Evolutionary conservation across 75 land plant genomes (phyloP).

Genomic region (Selaginella tamariscina): DNA sequence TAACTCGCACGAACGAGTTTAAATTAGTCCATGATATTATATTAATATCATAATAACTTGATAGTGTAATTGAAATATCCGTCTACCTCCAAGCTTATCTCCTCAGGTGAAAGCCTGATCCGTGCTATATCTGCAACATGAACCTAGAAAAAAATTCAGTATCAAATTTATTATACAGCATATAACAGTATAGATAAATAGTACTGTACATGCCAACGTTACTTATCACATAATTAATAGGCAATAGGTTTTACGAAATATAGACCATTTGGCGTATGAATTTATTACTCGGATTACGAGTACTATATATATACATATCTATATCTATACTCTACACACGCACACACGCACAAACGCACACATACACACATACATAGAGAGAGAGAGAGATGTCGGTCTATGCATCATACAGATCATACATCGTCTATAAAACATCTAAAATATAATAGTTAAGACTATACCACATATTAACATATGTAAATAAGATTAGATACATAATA

Average conservation of each 20-base stretch:
- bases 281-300: too few relatives aligned
- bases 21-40: background rate
- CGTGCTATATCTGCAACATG: conserved; percentile 88
- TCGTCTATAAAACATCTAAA: background rate
- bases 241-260: too few relatives aligned
- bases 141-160: conserved; percentile 38
- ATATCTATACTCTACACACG: too few relatives aligned
- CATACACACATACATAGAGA: background rate
- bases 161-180: conserved; percentile 11
- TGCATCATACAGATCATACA: background rate
- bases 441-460: background rate
- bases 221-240: too few relatives aligned
- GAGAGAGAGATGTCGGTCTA: background rate
- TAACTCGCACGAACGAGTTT: background rate
- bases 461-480: background rate
- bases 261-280: too few relatives aligned
- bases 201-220: too few relatives aligned
- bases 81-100: conserved; percentile 56
- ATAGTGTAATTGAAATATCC: background rate
- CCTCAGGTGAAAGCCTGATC: conserved; percentile 52
- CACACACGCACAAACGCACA: background rate
- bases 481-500: background rate
- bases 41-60: background rate
- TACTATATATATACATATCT: too few relatives aligned
- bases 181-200: too few relatives aligned